These are phyloP conservation scores for Arabis hirsuta DNA, from an alignment of 345 rosid species.

Conservation along the genomic window DNA sequence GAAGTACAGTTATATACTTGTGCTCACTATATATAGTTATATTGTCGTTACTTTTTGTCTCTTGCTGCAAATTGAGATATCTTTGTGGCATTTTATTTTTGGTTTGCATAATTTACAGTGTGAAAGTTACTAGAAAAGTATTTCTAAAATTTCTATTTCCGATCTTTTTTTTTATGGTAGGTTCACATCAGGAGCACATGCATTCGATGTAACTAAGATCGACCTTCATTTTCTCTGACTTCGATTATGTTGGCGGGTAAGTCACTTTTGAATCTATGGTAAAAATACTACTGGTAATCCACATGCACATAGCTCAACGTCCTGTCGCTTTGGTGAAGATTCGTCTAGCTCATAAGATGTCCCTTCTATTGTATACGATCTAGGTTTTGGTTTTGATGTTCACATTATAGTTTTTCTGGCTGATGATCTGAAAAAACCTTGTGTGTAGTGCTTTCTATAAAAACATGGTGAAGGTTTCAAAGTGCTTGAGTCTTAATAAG, in stretches of 20 bases:
- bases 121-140: slow-evolving; percentile 48
- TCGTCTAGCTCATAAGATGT: neutral
- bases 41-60: slow-evolving; percentile 41
- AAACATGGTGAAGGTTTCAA: slow-evolving; percentile 85
- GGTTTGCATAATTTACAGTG: slow-evolving; percentile 25
- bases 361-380: neutral
- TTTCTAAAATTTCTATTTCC: slow-evolving; percentile 19
- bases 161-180: slow-evolving; percentile 21
- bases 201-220: too few relatives aligned
- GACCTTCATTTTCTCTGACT: too few relatives aligned
- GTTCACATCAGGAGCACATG: slow-evolving; percentile 24
- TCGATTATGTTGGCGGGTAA: too few relatives aligned
- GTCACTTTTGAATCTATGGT: slow-evolving; percentile 31
- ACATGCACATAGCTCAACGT: neutral
- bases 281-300: neutral
- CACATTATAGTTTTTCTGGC: slow-evolving; percentile 7
- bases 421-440: slow-evolving; percentile 17
- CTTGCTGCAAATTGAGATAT: slow-evolving; percentile 31
- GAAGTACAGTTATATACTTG: slow-evolving; percentile 52
- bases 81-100: slow-evolving; percentile 37
- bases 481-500: slow-evolving; percentile 88
- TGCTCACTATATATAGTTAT: slow-evolving; percentile 41
- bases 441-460: slow-evolving; percentile 77
- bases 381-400: slow-evolving; percentile 10
- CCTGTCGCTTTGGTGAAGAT: neutral